phyloP scores from a whole-genome alignment of 2,329 filamentous ascomycete genomes.

The Nothophoma quercina region DNA sequence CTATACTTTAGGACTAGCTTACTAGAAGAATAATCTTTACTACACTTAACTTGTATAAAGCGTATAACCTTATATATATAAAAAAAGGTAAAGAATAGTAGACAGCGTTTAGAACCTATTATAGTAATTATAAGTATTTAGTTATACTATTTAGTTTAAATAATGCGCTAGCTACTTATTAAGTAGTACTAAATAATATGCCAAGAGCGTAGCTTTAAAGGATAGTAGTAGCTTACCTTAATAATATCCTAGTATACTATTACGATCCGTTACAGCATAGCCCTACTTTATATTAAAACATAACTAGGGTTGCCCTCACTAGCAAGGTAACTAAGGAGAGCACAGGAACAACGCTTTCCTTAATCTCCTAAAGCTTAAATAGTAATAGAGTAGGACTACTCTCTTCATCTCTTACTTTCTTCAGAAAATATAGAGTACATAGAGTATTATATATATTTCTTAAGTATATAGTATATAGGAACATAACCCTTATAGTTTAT shows the following conservation, averaged over 20 bases:
- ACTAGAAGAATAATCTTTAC: neutral
- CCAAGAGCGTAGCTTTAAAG: neutral
- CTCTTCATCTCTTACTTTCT: too few species aligned
- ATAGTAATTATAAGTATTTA: conserved; percentile 38
- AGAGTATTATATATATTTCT: too few species aligned
- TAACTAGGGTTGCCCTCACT: too few species aligned
- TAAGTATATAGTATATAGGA: too few species aligned
- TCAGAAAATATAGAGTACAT: too few species aligned
- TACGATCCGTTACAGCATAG: too few species aligned
- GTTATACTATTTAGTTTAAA: conserved; percentile 41
- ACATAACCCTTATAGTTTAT: too few species aligned
- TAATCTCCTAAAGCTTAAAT: too few species aligned
- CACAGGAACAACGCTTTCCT: too few species aligned
- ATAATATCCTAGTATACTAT: conserved; percentile 2
- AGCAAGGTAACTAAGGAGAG: too few species aligned
- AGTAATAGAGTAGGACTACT: too few species aligned
- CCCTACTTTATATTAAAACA: too few species aligned
- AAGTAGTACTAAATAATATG: neutral
- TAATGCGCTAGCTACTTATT: conserved; percentile 12
- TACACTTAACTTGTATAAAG: neutral
- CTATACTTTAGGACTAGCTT: neutral
- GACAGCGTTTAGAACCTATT: conserved; percentile 36
- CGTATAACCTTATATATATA: neutral
- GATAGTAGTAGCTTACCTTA: neutral
- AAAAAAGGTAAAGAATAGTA: conserved; percentile 40